Conservation (phyloP, 2,329 filamentous ascomycete genomes). For the Fonsecaea nubica region DNA sequence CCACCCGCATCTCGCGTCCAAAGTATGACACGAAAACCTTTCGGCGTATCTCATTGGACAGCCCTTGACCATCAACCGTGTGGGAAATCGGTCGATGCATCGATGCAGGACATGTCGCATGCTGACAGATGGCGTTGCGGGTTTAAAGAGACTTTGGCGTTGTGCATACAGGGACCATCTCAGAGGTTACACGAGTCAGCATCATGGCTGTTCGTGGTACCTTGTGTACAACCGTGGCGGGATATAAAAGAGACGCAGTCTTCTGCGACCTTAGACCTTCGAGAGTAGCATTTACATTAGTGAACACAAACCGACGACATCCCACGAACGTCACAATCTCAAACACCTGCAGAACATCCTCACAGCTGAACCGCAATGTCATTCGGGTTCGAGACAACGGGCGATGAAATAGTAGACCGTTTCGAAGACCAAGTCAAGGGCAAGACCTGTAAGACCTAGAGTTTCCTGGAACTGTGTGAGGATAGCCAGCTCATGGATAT, state of each 20-base stretch:
- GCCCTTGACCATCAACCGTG: not conserved
- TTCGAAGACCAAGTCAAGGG: conserved; percentile 44
- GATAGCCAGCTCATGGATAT: conserved; percentile 1
- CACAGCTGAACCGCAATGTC: conserved; percentile 29
- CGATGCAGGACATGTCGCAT: not conserved
- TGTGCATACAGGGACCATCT: not conserved
- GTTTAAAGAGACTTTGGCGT: not conserved
- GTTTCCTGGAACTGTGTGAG: not conserved
- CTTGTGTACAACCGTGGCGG: not conserved
- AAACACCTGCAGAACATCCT: not conserved
- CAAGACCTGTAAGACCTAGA: conserved; percentile 42
- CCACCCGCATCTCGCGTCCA: not conserved
- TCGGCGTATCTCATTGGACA: not conserved
- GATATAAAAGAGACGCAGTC: not conserved
- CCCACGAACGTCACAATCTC: not conserved
- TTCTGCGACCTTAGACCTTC: not conserved
- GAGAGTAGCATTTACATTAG: not conserved
- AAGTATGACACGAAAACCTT: conserved; percentile 16
- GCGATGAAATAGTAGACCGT: conserved; percentile 42
- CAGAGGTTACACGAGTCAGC: not conserved
- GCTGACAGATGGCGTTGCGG: not conserved
- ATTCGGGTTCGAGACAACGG: conserved; percentile 43
- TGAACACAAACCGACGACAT: not conserved
- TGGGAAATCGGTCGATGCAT: not conserved
- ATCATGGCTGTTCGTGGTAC: not conserved